Evolutionary conservation across 2,329 filamentous ascomycete genomes (phyloP), one percentile per base, ranked within the genome.

Genomic region (Anthostomella pinea): DNA sequence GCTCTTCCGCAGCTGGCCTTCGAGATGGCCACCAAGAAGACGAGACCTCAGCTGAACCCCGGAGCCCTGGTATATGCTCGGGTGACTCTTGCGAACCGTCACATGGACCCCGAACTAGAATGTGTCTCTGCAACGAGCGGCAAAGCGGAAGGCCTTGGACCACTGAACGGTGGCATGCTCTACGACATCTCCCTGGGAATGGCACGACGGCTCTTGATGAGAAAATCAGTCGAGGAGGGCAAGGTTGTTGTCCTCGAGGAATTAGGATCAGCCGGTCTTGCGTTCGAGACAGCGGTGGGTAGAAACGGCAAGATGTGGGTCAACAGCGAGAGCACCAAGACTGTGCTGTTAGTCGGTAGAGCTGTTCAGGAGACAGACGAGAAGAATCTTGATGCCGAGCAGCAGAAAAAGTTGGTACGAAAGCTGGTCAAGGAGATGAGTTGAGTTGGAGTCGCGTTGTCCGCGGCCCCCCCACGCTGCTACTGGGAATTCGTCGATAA

Each of bases 281-380:
- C 85, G 14, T 98, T 97, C 60, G 93, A 98, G 70, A 86, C 94
- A 41, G 91, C 91, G 1, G 86, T 95, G 7, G 93, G 93, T 13
- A 79, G 88, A 56, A 98, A 98, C 62, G 93, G 93, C 25, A 83
- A 80, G 60, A 77, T 97, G 15, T 97, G 93, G 89, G 85, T 97
- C 10, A 83, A 91, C 56, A 89, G 85, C 49, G 85, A 84, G 18
- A 84, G 72, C 44, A 67, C 83, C 23, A 84, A 77, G 65, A 81
- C 80, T 20, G 83, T 89, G 6, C 68, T 95, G 44, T 75, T 80
- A 1, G 85, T 97, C 38, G 91, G 90, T 1, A 27, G 79, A 50
- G 86, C 87, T 27, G 68, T 98, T 30, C 75, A 76, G 53, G 79
- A 87, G 58, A 84, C 83, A n/a, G 90, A 97, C 59, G 75, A 83